Conservation (phyloP, 768 basidiomycete genomes). For the Pleurotus citrinopileatus region DNA sequence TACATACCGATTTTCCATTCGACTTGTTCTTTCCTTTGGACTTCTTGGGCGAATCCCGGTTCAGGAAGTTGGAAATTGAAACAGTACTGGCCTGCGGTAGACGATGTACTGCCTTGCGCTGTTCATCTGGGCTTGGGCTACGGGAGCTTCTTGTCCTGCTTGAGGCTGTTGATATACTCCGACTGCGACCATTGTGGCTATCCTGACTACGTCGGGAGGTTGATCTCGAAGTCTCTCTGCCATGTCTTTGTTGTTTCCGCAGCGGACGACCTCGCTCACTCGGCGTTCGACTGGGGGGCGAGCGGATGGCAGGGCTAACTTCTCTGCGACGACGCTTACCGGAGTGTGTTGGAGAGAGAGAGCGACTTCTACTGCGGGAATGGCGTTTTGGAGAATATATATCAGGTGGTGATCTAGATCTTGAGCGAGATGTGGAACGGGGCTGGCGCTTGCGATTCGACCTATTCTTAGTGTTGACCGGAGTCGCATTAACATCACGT, state of each 20-base stretch:
- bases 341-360: conserved; percentile 57
- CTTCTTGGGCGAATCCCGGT: conserved; percentile 15
- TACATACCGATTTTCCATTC: conserved; percentile 33
- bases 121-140: conserved; percentile 52
- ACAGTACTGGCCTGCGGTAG: conserved; percentile 45
- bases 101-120: conserved; percentile 58
- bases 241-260: conserved; percentile 25
- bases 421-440: conserved; percentile 55
- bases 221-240: conserved; percentile 30
- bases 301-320: conserved; percentile 37
- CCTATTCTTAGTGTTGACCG: conserved; percentile 28
- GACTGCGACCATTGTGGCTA: conserved; percentile 33
- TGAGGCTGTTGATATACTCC: conserved; percentile 54
- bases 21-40: conserved; percentile 32
- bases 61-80: conserved; percentile 21
- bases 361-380: conserved; percentile 62
- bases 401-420: conserved; percentile 58
- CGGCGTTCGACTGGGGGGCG: conserved; percentile 46
- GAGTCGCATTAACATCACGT: conserved; percentile 44
- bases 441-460: conserved; percentile 34
- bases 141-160: conserved; percentile 58
- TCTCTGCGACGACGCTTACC: conserved; percentile 53
- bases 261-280: conserved; percentile 40
- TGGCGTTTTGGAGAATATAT: conserved; percentile 66
- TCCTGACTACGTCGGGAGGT: conserved; percentile 39